phyloP scores from a whole-genome alignment of 352 stramenopile genomes.

The Pythium dissimile region DNA sequence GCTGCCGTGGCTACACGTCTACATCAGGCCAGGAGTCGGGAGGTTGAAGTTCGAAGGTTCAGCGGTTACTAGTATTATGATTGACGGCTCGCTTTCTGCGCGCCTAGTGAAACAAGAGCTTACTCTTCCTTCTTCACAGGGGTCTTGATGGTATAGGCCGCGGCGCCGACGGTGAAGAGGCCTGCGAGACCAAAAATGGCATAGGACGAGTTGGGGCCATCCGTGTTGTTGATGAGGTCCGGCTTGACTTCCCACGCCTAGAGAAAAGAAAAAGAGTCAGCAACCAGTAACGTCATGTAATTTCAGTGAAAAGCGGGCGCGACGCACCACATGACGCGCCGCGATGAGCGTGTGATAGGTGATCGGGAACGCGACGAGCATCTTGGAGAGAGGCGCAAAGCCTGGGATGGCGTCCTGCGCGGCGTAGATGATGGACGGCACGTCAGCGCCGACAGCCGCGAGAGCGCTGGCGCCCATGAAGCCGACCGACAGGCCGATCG shows the following conservation, averaged over 20 bases:
- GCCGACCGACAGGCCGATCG: constrained; percentile 71
- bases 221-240: constrained; percentile 78
- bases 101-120: not conserved
- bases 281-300: not conserved
- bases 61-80: too few relatives aligned
- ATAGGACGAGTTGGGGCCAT: constrained; percentile 53
- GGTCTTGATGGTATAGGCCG: constrained; percentile 16
- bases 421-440: constrained; percentile 58
- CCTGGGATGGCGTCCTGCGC: constrained; percentile 34
- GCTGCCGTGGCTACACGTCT: too few relatives aligned
- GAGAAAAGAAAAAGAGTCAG: not conserved
- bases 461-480: constrained; percentile 40
- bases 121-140: constrained; percentile 15
- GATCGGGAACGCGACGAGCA: constrained; percentile 87
- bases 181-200: constrained; percentile 51
- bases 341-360: constrained; percentile 90
- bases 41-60: too few relatives aligned
- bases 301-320: not conserved
- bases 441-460: constrained; percentile 57
- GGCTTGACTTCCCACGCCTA: constrained; percentile 90
- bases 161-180: constrained; percentile 31
- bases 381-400: constrained; percentile 69
- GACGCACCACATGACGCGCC: constrained; percentile 61
- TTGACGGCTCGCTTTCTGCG: not conserved
- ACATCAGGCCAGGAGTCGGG: too few relatives aligned